These are phyloP conservation scores for Quambalaria eucalypti DNA, from an alignment of 1,284 basidiomycete species.

Conservation along the genomic window DNA sequence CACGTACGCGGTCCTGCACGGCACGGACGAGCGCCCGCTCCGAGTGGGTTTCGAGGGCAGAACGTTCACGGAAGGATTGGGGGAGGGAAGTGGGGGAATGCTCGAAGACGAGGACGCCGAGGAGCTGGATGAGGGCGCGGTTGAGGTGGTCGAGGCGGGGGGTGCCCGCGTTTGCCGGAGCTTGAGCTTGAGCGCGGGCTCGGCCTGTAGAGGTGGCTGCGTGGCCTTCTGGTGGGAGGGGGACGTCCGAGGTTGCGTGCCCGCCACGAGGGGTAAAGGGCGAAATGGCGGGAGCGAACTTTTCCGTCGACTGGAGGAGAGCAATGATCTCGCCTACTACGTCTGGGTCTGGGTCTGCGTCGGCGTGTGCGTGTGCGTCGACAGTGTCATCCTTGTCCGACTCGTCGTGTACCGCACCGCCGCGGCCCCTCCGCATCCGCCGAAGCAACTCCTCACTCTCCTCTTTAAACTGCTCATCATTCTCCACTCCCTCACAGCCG, in stretches of 20 bases:
- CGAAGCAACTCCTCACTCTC: background rate
- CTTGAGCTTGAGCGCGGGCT: background rate
- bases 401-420: background rate
- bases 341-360: background rate
- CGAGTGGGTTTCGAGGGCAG: background rate
- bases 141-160: background rate
- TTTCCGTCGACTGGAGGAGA: background rate
- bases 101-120: background rate
- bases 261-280: background rate
- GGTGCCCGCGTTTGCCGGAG: background rate
- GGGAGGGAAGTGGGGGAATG: background rate
- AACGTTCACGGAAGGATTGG: background rate
- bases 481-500: background rate
- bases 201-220: background rate
- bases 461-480: background rate
- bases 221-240: conserved; percentile 1
- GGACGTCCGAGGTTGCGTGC: background rate
- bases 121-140: background rate
- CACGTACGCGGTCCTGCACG: background rate
- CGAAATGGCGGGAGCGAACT: background rate
- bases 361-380: background rate
- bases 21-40: background rate
- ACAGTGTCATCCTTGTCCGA: background rate
- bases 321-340: background rate
- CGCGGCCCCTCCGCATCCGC: background rate